Percentiles rank a stretch among this genome's conserved stretches.
These are phyloP conservation scores for Microglena sp. DNA, from an alignment of 139 green algal species.

Conservation along the genomic window DNA sequence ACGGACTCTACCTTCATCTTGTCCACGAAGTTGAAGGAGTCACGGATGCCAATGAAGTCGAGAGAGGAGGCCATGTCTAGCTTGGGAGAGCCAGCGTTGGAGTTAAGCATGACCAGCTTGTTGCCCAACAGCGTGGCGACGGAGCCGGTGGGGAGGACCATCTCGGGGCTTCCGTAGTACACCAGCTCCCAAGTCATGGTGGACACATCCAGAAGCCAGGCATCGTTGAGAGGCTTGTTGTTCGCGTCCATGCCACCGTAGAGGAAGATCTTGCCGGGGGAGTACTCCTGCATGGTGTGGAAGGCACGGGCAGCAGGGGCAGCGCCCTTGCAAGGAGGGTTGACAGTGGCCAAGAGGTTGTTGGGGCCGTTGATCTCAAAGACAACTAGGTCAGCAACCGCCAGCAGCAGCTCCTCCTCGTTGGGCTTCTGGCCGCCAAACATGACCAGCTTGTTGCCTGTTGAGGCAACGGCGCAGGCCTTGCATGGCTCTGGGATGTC, in stretches of 20 bases:
- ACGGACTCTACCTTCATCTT: conserved; percentile 34
- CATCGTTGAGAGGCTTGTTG: conserved; percentile 58
- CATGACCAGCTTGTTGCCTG: conserved; percentile 40
- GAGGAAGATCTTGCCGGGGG: conserved; percentile 54
- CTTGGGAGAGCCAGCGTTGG: conserved; percentile 47
- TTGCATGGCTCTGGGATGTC: conserved; percentile 41
- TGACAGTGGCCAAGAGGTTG: conserved; percentile 21
- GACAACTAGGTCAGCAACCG: conserved; percentile 49
- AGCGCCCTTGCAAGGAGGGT: conserved; percentile 16
- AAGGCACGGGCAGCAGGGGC: conserved; percentile 17
- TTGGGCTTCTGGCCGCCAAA: conserved; percentile 42
- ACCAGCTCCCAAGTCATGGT: conserved; percentile 41
- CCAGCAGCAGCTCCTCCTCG: conserved; percentile 29
- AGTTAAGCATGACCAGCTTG: conserved; percentile 45
- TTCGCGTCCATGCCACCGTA: conserved; percentile 53
- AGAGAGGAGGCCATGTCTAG: conserved; percentile 51
- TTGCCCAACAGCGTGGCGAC: conserved; percentile 21
- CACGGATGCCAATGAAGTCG: conserved; percentile 40
- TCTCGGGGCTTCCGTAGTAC: conserved; percentile 41
- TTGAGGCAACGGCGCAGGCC: conserved; percentile 29
- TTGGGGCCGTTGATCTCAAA: conserved; percentile 39
- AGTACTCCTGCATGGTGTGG: conserved; percentile 34
- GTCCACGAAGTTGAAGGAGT: conserved; percentile 37
- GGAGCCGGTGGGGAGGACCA: conserved; percentile 27
- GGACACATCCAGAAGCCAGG: conserved; percentile 53